phyloP scores from a whole-genome alignment of 2,329 filamentous ascomycete species.

The Penicillium sp. region DNA sequence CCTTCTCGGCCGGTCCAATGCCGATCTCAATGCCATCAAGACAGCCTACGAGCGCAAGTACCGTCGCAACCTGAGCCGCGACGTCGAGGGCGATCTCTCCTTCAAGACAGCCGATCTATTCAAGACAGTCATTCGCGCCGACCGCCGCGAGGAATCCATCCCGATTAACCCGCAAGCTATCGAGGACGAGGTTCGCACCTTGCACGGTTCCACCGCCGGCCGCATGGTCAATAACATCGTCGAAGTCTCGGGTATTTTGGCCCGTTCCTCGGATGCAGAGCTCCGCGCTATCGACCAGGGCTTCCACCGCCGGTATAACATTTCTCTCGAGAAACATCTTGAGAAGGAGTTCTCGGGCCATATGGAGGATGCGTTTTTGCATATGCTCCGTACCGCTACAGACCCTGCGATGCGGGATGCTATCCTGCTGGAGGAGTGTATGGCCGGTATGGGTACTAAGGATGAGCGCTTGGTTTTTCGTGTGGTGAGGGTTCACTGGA shows the following conservation, averaged over 20 bases:
- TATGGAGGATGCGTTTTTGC: conserved; percentile 82
- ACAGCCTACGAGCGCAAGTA: conserved; percentile 71
- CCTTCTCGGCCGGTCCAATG: conserved; percentile 79
- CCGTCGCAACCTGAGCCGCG: conserved; percentile 67
- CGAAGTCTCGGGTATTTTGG: conserved; percentile 75
- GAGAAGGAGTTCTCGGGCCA: conserved; percentile 86
- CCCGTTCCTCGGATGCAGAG: conserved; percentile 76
- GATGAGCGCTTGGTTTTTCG: conserved; percentile 77
- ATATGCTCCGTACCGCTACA: conserved; percentile 74
- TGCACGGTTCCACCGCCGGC: conserved; percentile 78
- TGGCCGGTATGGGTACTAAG: conserved; percentile 86
- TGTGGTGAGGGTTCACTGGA: conserved; percentile 84
- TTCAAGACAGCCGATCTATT: conserved; percentile 87
- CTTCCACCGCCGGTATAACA: conserved; percentile 74
- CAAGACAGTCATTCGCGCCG: conserved; percentile 75
- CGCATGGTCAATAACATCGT: conserved; percentile 54
- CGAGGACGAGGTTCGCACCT: conserved; percentile 73
- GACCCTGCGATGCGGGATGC: conserved; percentile 88
- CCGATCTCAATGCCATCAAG: conserved; percentile 87
- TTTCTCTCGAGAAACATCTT: conserved; percentile 72
- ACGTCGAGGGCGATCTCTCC: conserved; percentile 78
- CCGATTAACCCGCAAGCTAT: conserved; percentile 74
- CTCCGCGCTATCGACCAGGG: conserved; percentile 77
- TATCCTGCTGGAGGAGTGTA: conserved; percentile 77
- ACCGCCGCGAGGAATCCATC: conserved; percentile 75